These are phyloP conservation scores for Mycena capillaripes DNA, from an alignment of 768 basidiomycete genomes.

Conservation along the genomic window DNA sequence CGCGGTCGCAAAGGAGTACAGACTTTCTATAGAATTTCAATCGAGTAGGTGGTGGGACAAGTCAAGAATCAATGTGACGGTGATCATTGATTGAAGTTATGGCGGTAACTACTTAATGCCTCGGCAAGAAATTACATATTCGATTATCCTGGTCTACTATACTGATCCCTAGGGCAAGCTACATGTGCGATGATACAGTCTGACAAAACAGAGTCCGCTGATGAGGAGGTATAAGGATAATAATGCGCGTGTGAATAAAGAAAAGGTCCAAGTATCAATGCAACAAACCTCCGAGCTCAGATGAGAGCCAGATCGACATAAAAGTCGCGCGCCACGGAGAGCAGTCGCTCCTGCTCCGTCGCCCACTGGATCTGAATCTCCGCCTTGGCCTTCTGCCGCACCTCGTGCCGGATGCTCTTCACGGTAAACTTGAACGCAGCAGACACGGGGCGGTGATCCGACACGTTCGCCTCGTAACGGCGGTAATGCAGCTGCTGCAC, in stretches of 20 bases:
- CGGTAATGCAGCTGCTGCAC: conserved; percentile 79
- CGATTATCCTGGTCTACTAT: conserved; percentile 35
- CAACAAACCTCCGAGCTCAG: conserved; percentile 26
- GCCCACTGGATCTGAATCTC: conserved; percentile 72
- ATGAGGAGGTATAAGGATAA: conserved; percentile 28
- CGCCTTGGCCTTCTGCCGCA: conserved; percentile 67
- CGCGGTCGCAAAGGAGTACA: neutral
- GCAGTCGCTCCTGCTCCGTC: conserved; percentile 56
- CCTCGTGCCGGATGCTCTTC: conserved; percentile 76
- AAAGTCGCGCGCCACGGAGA: conserved; percentile 56
- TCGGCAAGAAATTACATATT: conserved; percentile 6
- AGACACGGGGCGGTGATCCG: conserved; percentile 92
- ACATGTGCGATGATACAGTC: conserved; percentile 35
- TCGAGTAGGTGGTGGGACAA: neutral
- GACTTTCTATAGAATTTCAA: neutral
- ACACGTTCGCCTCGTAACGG: conserved; percentile 89
- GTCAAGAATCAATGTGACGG: neutral
- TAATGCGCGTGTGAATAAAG: conserved; percentile 17
- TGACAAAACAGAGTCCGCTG: conserved; percentile 26
- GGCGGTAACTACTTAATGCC: no score
- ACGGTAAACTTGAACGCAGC: conserved; percentile 82
- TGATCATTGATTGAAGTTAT: no score
- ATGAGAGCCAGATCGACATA: conserved; percentile 52
- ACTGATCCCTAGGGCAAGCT: conserved; percentile 26
- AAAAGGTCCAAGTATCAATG: conserved; percentile 18